Base-by-base conservation (phyloP, 495 filamentous ascomycete species). In the Neurospora tetraspora region DNA sequence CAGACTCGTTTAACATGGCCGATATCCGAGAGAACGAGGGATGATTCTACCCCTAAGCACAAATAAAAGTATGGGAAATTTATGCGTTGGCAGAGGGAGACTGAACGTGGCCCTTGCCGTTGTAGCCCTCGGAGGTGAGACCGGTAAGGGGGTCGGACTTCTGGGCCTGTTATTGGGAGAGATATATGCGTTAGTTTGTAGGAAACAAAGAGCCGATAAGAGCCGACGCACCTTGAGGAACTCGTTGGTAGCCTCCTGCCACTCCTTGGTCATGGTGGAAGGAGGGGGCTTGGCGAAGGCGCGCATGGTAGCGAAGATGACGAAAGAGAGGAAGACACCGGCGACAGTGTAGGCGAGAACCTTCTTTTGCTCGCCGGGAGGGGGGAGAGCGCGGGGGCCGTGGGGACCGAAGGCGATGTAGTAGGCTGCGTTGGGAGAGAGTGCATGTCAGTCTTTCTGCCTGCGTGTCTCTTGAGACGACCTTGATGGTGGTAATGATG, bases 391-490 rank as follows among this genome's bases (percentile, higher is more conserved):
- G 70, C 96, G 94, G 72, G 96, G 96, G 72, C 96, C 96, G 83
- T 98, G 96, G 74, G 93, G 87, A 71, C 96, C 96, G 81, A 99
- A 99, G 75, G 96, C 94, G 78, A 98, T 97, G 90, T 91, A 99
- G 91, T 98, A 99, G 76, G 96, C 96, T 99, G 81, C 80, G 39
- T 71, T 70, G 53, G 27, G 72, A 72, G 74, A 71, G 61, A 68
- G 65, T 34, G 47, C 69, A 40, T 45, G 69, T 74, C 47, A 23
- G 69, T 42, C 73, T 14, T 71, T 39, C 39, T 43, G 36, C 53
- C 53, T 34, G 53, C 53, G 53, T 65, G 53, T 65, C 27, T 65
- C 27, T 34, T 40, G 73, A 77, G 68, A 77, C 20, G 53, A 65
- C 39, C 37, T 59, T 70, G 69, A 68, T n/a, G n/a, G n/a, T n/a